Evolutionary conservation across 2,329 filamentous ascomycete genomes (phyloP), one percentile per base, ranked within the genome.

Genomic region (Teratosphaeria viscida): DNA sequence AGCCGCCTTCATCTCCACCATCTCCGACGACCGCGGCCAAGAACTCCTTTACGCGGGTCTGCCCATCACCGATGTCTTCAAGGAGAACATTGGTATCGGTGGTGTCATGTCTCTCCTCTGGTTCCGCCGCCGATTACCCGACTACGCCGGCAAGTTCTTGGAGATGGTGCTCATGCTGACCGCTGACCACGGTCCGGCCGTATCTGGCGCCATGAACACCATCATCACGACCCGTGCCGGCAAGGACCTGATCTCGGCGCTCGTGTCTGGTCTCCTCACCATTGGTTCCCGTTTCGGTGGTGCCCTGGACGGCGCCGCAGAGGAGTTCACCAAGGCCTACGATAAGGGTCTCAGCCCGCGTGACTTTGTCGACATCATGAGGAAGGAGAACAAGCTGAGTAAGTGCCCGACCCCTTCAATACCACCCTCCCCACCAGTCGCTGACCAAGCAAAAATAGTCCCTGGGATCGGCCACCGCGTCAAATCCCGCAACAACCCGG

Each of bases 161-260:
- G 94, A 99, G 84, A 99, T 99, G 94, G 94, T 99, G 67, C 92
- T 99, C 77, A 99, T 99, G 94, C 86, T 99, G 74, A 99, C 94
- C 74, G 94, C 94, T 71, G 94, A 99, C 75, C 94, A 99, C 86
- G 94, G 94, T 79, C 94, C 94, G 58, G 94, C 94, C 70, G 94
- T 99, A 70, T 99, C 94, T 70, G 94, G 94, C 84, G 94, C 94
- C 77, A 99, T 99, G 94, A 99, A 99, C 87, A 99, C 94, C 76
- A 99, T 99, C 77, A 97, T 99, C 76, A 99, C 94, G 64, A 99
- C 94, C 62, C 90, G 94, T 89, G 94, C 94, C 65, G 94, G 94
- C 77, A 99, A 99, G 84, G 94, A 99, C 75, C 81, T 99, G 68
- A 97, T 99, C 81, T 92, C 87, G 71, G 89, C 94, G 55, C 84